Evolutionary conservation across 345 rosid genomes (phyloP), one percentile per base, ranked within the genome.

Genomic region (Excoecaria agallocha): DNA sequence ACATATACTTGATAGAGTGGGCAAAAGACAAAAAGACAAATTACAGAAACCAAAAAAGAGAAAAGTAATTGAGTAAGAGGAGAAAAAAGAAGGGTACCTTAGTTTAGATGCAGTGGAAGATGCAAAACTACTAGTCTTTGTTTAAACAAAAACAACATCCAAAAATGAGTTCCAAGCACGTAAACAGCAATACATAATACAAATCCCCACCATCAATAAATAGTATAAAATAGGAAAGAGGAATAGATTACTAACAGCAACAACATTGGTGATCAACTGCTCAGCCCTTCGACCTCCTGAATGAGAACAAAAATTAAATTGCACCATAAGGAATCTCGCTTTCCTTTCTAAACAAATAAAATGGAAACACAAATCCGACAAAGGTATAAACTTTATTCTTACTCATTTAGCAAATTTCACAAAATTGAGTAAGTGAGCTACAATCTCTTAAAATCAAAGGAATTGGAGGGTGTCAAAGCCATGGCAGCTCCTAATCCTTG

Each of bases 401-500:
- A 30, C 30, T 2, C 30, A 30, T 30, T 55, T 3, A 71, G 35
- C 25, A 48, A 68, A 25, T 8, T 51, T 48, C 43, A n/a, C 41
- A 56, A 39, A 68, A 61, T 49, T 25, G 84, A 81, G 79, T n/a
- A 78, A 15, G 81, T 71, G 58, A 73, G 76, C 25, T 60, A 55
- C 39, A 87, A 76, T 75, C 80, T 87, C 81, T 82, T 85, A 66
- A 89, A 82, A 74, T 85, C 88, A 57, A 85, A 68, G 62, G 89
- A 80, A 74, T 81, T 74, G 70, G 88, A 82, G 43, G 82, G 84
- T 16, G 87, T 71, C 0, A 86, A 60, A 60, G 91, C 84, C 5
- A 86, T 83, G 0, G 92, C 88, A 48, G 92, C 85, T 52, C 89
- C 91, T 62, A 85, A 75, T 58, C 94, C 94, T 63, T 85, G 94